Conservation (phyloP, 345 rosid genomes). For the Trapa incisa region DNA sequence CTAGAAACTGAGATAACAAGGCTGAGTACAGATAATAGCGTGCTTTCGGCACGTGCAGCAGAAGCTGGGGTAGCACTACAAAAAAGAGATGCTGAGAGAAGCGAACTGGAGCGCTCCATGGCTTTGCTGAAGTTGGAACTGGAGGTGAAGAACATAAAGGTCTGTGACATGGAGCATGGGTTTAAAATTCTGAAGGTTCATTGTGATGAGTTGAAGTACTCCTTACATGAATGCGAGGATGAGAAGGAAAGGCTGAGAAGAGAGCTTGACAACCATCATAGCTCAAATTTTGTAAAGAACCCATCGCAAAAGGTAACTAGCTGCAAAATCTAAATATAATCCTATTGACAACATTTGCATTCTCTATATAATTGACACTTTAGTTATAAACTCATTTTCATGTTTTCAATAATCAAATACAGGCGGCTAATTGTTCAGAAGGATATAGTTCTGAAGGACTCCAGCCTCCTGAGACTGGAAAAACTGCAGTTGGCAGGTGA, state of each 20-base stretch:
- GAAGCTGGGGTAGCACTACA: too few species aligned
- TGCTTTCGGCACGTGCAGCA: too few species aligned
- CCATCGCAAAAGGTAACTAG: constrained; percentile 31
- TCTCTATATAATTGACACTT: constrained; percentile 18
- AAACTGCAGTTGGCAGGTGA: neutral
- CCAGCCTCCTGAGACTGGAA: neutral
- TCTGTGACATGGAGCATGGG: constrained; percentile 31
- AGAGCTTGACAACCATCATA: constrained; percentile 23
- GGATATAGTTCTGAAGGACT: neutral
- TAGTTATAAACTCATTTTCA: constrained; percentile 35
- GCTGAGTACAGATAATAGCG: too few species aligned
- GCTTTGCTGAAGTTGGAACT: constrained; percentile 35
- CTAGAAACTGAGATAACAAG: constrained; percentile 5
- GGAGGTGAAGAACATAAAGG: constrained; percentile 27
- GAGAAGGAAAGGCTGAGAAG: constrained; percentile 60
- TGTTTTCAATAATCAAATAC: too few species aligned
- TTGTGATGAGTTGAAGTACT: constrained; percentile 35
- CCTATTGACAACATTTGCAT: too few species aligned
- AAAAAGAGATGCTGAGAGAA: constrained; percentile 11
- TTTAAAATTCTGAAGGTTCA: constrained; percentile 27
- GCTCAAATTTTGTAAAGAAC: too few species aligned
- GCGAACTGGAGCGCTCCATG: constrained; percentile 25
- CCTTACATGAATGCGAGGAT: constrained; percentile 33
- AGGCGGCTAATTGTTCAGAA: constrained; percentile 12
- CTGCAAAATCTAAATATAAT: neutral